These are phyloP conservation scores for Triglochin maritima DNA, from an alignment of 106 monocot species.

Conservation along the genomic window DNA sequence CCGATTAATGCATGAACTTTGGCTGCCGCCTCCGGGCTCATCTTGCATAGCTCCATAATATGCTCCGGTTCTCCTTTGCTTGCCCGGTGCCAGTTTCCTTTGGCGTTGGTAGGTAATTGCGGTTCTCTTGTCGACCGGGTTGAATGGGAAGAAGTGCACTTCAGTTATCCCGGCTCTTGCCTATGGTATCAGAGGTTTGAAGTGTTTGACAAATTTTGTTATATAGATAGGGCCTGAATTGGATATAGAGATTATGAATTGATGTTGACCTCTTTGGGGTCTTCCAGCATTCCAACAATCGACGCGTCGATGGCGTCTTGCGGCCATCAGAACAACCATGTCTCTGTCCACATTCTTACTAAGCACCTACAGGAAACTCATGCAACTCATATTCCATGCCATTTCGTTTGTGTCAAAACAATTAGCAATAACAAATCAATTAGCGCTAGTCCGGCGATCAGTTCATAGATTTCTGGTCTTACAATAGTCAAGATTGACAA, in stretches of 20 bases:
- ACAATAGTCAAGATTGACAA: too few relatives aligned
- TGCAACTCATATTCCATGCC: too few relatives aligned
- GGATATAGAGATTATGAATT: neutral
- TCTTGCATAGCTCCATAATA: constrained; percentile 9
- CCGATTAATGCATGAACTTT: constrained; percentile 35
- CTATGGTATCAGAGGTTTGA: constrained; percentile 15
- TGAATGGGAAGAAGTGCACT: constrained; percentile 61
- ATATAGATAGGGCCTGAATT: neutral
- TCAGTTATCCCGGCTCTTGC: constrained; percentile 47
- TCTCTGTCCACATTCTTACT: constrained; percentile 33
- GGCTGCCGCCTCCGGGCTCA: neutral
- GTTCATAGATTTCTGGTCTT: too few relatives aligned
- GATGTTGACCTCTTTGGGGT: constrained; percentile 42
- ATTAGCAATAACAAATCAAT: too few relatives aligned
- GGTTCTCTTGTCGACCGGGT: constrained; percentile 57
- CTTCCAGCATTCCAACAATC: constrained; percentile 54
- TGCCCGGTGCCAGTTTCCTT: constrained; percentile 45
- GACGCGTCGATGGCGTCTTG: constrained; percentile 63
- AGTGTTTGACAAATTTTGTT: neutral
- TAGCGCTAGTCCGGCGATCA: too few relatives aligned
- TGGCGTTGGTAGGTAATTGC: constrained; percentile 55
- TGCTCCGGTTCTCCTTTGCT: constrained; percentile 77
- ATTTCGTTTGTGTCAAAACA: too few relatives aligned
- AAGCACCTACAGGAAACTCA: constrained; percentile 42
- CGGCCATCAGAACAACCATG: constrained; percentile 43